Evolutionary conservation across 2,329 filamentous ascomycete genomes (phyloP).

Genomic region (Piedraia hortae): DNA sequence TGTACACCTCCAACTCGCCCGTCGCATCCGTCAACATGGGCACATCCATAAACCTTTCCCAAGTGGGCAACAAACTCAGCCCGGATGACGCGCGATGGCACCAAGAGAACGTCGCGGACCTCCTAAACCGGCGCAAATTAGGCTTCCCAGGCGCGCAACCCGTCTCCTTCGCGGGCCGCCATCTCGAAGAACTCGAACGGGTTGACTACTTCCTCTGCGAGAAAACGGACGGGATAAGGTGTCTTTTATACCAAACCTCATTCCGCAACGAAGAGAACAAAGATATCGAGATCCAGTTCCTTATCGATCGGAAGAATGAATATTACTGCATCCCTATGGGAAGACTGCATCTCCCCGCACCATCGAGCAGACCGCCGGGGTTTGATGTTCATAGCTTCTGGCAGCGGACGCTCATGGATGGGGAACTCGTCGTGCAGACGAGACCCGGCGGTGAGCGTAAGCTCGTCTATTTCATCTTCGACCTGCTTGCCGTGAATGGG

Average conservation of each 20-base stretch:
- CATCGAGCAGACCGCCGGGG: background rate
- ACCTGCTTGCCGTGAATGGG: constrained; percentile 61
- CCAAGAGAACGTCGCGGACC: constrained; percentile 13
- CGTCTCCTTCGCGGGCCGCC: constrained; percentile 62
- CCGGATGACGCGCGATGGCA: constrained; percentile 8
- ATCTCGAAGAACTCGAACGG: constrained; percentile 54
- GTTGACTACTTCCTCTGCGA: constrained; percentile 94
- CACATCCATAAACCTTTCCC: constrained; percentile 7
- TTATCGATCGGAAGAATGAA: constrained; percentile 95
- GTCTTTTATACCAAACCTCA: constrained; percentile 62
- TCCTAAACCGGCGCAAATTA: constrained; percentile 39
- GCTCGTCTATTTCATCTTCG: constrained; percentile 74
- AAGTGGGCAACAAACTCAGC: constrained; percentile 5
- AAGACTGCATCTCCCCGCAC: constrained; percentile 54
- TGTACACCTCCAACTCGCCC: too few species aligned
- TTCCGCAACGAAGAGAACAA: constrained; percentile 1
- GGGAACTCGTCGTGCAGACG: constrained; percentile 65
- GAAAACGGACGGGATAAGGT: constrained; percentile 89
- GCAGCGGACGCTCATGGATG: constrained; percentile 58
- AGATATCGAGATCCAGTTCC: constrained; percentile 63
- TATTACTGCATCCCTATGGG: constrained; percentile 57
- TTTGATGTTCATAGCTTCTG: constrained; percentile 35
- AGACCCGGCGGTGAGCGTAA: constrained; percentile 38
- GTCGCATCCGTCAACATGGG: too few species aligned
- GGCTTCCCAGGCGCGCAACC: constrained; percentile 78